Base-by-base conservation (phyloP, 2,329 filamentous ascomycete genomes). In the Arthrinium puccinioides region DNA sequence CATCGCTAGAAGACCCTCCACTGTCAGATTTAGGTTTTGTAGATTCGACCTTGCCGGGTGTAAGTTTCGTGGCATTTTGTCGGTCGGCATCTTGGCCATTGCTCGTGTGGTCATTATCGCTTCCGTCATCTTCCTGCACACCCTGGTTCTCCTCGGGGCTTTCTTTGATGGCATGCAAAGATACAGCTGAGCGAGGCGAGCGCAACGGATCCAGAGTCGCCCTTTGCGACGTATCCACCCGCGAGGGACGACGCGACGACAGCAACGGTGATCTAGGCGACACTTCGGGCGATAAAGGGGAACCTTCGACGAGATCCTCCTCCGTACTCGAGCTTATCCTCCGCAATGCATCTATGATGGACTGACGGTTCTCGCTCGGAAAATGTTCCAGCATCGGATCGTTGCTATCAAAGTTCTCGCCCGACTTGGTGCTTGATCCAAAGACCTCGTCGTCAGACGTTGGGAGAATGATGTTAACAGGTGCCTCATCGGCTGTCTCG, bases 331-430 rank as follows among this genome's bases (percentile, higher is more conserved):
- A 47, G 15, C 53, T 55, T 25, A 59, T 47, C 33, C 51, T 53
- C 27, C 53, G 52, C 39, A 59, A 36, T n/a, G 54, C 42, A 33
- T 51, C 52, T 11, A 57, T 35, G 31, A 59, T 59, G 19, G 54
- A 49, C 10, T 47, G 38, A 14, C 54, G 52, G 32, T 36, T 36
- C 10, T 57, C 48, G 9, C 50, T 52, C 7, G 55, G 54, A 37
- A 59, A 56, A 13, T 37, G 41, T 34, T 57, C 55, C 18, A 58
- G 27, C 14, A 38, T 42, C 29, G 55, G 54, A 31, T 57, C 45
- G 25, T 57, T 46, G 15, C 47, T 45, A 32, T 57, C 46, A n/a
- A 46, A 36, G 4, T 46, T 40, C 10, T 7, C 33, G 18, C 20
- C 23, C 16, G 14, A 19, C 15, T 27, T 26, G 13, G n/a, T n/a